Percentiles rank a stretch among this genome's conserved stretches.
Evolutionary conservation across 345 rosid genomes (phyloP).

Genomic region (Citropsis articulata): DNA sequence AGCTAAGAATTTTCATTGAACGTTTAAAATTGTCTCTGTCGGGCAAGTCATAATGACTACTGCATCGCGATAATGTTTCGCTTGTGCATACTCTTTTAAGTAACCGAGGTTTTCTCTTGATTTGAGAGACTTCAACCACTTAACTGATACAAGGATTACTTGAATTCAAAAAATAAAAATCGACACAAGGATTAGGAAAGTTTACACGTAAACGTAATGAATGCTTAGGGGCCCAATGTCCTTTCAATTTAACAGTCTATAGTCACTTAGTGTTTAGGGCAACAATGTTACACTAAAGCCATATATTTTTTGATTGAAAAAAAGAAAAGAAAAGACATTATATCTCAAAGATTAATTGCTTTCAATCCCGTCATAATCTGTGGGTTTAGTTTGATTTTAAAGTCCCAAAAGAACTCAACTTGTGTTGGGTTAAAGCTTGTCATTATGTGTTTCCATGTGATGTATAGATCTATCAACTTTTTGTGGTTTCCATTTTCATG

Average conservation of each 20-base stretch:
- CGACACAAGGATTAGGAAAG: not conserved
- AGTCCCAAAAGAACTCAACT: not conserved
- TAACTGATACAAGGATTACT: not conserved
- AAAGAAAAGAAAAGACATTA: not conserved
- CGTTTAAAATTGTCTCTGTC: slow-evolving; percentile 21
- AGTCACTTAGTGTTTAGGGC: not conserved
- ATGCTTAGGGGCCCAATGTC: not conserved
- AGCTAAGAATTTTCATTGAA: no score
- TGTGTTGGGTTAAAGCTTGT: not conserved
- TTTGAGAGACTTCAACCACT: not conserved
- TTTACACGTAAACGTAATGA: slow-evolving; percentile 14
- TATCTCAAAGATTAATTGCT: not conserved
- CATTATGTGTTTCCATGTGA: slow-evolving; percentile 2
- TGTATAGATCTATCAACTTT: not conserved
- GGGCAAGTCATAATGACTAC: slow-evolving; percentile 32
- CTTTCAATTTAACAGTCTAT: not conserved
- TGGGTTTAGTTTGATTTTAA: not conserved
- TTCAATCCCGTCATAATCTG: not conserved
- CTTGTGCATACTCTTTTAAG: slow-evolving; percentile 17
- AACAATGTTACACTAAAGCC: not conserved
- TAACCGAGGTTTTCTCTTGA: not conserved
- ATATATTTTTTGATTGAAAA: not conserved
- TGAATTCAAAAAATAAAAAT: no score
- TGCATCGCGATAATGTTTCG: slow-evolving; percentile 38
- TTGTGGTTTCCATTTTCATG: not conserved